phyloP scores from a whole-genome alignment of 352 stramenopile genomes.

The Phytopythium vexans region DNA sequence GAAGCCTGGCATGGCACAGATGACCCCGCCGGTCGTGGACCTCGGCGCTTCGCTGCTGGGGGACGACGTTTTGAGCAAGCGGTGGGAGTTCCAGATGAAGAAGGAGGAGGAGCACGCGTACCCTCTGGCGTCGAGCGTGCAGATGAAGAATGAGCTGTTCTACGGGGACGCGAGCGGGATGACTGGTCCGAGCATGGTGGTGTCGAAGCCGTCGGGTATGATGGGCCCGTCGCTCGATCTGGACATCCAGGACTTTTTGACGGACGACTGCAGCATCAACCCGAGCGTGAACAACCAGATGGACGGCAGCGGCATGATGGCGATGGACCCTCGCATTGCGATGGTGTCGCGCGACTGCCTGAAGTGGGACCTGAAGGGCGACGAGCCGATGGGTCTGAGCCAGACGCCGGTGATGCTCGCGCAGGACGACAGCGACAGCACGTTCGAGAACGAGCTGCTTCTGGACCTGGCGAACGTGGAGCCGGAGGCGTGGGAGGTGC shows the following conservation, averaged over 20 bases:
- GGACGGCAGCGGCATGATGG: conserved; percentile 17
- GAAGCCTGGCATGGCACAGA: conserved; percentile 62
- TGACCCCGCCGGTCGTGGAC: conserved; percentile 56
- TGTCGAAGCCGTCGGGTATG: conserved; percentile 19
- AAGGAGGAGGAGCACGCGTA: conserved; percentile 39
- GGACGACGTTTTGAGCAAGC: conserved; percentile 20
- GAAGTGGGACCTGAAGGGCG: conserved; percentile 47
- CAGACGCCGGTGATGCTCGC: conserved; percentile 11
- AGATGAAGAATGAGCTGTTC: conserved; percentile 49
- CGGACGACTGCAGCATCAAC: conserved; percentile 73
- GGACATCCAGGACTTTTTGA: conserved; percentile 79
- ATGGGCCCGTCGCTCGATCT: conserved; percentile 47
- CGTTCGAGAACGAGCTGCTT: conserved; percentile 68
- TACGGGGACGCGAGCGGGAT: conserved; percentile 20
- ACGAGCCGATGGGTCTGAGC: conserved; percentile 16
- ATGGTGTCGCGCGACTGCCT: conserved; percentile 68
- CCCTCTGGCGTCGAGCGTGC: conserved; percentile 30
- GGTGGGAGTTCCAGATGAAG: conserved; percentile 36
- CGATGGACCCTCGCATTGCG: conserved; percentile 42
- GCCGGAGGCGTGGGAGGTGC: conserved; percentile 74
- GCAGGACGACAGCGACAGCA: conserved; percentile 27
- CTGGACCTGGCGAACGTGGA: conserved; percentile 72
- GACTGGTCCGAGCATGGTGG: conserved; percentile 20
- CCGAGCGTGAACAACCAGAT: conserved; percentile 40
- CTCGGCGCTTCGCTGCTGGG: conserved; percentile 34